Evolutionary conservation across 176 grass and related monocot species (phyloP).

Genomic region (Aechmea fasciata): DNA sequence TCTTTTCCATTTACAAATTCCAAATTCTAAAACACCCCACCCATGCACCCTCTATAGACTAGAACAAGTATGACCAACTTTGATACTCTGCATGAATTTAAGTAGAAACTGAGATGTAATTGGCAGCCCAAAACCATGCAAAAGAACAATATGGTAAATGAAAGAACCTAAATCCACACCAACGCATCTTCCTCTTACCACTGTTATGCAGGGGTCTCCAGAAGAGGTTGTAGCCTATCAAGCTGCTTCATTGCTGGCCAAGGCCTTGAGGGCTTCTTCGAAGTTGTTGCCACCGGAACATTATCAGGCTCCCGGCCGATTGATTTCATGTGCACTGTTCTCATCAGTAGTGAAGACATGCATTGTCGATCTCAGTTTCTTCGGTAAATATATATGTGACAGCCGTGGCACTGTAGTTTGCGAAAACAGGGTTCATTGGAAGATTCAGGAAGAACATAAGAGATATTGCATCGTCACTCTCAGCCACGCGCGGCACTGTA

Average conservation of each 20-base stretch:
- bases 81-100: no score
- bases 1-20: no score
- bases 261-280: slow-evolving; percentile 26
- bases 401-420: no score
- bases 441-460: no score
- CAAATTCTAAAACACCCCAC: no score
- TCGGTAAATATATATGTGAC: no score
- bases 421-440: no score
- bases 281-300: slow-evolving; percentile 7
- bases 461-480: no score
- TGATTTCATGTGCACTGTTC: slow-evolving; percentile 20
- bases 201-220: slow-evolving; percentile 58
- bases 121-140: slow-evolving; percentile 49
- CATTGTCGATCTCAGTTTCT: background rate
- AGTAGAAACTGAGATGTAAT: slow-evolving; percentile 22
- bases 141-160: slow-evolving; percentile 35
- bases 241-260: slow-evolving; percentile 40
- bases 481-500: no score
- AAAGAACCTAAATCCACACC: slow-evolving; percentile 52
- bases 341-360: slow-evolving; percentile 19
- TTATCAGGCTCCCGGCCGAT: slow-evolving; percentile 17
- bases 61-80: no score
- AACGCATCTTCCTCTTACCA: slow-evolving; percentile 41
- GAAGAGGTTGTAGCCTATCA: slow-evolving; percentile 51
- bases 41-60: no score